Base-by-base conservation (phyloP, 306 rosid genomes). In the Myrica gale region DNA sequence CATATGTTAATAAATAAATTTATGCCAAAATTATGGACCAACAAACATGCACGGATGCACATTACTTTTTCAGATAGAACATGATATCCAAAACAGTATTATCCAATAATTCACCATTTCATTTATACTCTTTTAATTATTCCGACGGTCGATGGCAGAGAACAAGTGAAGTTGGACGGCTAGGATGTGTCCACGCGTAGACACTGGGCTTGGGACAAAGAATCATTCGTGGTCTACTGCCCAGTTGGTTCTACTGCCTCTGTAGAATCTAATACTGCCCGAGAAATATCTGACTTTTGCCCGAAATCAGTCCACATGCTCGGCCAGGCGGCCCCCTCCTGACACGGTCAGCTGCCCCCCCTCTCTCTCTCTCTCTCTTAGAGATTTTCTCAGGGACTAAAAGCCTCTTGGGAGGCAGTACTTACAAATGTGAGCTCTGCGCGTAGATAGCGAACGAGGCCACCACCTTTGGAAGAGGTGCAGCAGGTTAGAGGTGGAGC, bases 211-310 rank as follows among this genome's bases (percentile, higher is more conserved):
- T 0, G 23, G 21, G 32, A 8, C 10, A 20, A 19, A 56, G 70
- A 65, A 19, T 8, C 26, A 1, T 65, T 65, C 50, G 5, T 6
- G 19, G 69, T 42, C 61, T 41, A 52, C 63, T 8, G 23, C 26
- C 26, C 63, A 21, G 67, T 57, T 48, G 26, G 26, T 23, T 23
- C 0, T 23, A 68, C 62, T 39, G 76, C n/a, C n/a, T 60, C 19
- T 19, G 19, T 62, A 90, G 83, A 81, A 84, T 84, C 82, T 68
- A 48, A 48, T 41, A 32, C 87, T 78, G 80, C 85, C 89, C 85
- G 78, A 62, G 13, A 57, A 86, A 83, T 85, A 88, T 92, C 88
- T 81, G 87, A 84, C 76, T 72, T 66, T 84, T 88, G 89, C 88
- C 92, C 89, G 82, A 62, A 73, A 9, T 53, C 81, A 73, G 39